Percentiles rank a stretch among this genome's conserved stretches.
These are phyloP conservation scores for Colletotrichum destructivum DNA, from an alignment of 2,329 filamentous ascomycete genomes.

Conservation along the genomic window DNA sequence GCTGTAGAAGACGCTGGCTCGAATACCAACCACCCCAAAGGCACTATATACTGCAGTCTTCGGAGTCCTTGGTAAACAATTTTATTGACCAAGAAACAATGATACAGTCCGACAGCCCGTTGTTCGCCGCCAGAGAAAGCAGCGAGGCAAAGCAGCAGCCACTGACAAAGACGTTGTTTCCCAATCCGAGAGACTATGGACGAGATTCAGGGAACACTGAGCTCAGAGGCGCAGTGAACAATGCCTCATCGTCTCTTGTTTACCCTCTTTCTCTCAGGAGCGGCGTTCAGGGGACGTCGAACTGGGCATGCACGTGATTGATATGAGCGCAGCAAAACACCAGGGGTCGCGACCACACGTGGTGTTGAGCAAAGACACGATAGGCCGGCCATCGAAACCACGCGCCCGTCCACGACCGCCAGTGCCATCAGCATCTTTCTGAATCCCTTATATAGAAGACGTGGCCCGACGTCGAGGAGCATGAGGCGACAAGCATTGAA, in stretches of 20 bases:
- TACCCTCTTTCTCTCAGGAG: not conserved
- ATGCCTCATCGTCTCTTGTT: not conserved
- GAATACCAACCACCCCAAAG: no score
- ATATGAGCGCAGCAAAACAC: not conserved
- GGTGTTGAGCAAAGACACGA: not conserved
- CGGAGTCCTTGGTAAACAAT: not conserved
- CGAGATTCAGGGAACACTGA: not conserved
- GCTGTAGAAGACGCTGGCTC: not conserved
- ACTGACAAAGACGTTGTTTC: not conserved
- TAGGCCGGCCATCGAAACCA: not conserved
- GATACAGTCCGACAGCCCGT: not conserved
- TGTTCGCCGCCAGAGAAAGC: not conserved
- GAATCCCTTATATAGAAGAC: not conserved
- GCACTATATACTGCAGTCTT: not conserved
- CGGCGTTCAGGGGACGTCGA: no score
- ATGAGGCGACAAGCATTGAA: not conserved
- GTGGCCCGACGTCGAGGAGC: not conserved
- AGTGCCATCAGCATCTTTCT: not conserved
- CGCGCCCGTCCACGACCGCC: not conserved
- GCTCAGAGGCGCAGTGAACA: no score
- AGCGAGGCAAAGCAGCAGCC: not conserved
- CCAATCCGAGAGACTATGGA: no score
- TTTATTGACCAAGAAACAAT: not conserved
- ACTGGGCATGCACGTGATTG: not conserved
- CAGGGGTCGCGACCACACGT: not conserved